Base-by-base conservation (phyloP, 805 yeast species). In the Schwanniomyces occidentalis region DNA sequence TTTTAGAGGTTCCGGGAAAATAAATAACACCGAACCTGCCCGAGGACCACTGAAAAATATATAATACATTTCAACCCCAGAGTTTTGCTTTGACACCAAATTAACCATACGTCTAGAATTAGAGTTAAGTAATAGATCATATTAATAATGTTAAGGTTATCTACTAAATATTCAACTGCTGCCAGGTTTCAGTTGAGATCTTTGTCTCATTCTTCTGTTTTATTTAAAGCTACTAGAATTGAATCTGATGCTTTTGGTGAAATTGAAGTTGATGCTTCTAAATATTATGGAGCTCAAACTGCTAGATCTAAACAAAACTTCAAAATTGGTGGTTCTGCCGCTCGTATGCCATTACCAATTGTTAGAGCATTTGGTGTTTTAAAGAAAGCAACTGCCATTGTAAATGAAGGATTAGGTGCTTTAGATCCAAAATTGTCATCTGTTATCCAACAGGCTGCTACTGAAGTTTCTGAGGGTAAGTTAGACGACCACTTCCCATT, bases 231-330 rank as follows among this genome's bases (percentile, higher is more conserved):
- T 36, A 56, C 65, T 44, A 79, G 99, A 71, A 78, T 76, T 38
- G 99, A 91, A 64, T 75, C 88, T 40, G 99, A 91, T 68, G 98
- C 98, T 34, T 93, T 91, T 56, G 99, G 99, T 51, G 96, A 87
- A 59, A 85, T 93, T 56, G 88, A 89, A 60, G 99, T 91, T 33
- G 89, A 86, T 40, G 69, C 78, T 45, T 76, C 85, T 52, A 81
- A 78, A 63, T 91, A 91, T 75, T 91, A 96, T 91, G 99, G 99
- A 42, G 98, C 98, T 28, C 99, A 93, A 70, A 93, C 99, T 43
- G 90, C 85, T 56, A 80, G 98, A 68, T 90, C 98, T 14, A 75
- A 80, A 49, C 83, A 81, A 66, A 93, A 93, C 76, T 93, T 93
- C 76, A 85, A 89, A 66, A 93, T 93, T 54, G 99, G 99, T 47